phyloP scores from a whole-genome alignment of 2,329 filamentous ascomycete species.

The Cryphonectria nitschkei region DNA sequence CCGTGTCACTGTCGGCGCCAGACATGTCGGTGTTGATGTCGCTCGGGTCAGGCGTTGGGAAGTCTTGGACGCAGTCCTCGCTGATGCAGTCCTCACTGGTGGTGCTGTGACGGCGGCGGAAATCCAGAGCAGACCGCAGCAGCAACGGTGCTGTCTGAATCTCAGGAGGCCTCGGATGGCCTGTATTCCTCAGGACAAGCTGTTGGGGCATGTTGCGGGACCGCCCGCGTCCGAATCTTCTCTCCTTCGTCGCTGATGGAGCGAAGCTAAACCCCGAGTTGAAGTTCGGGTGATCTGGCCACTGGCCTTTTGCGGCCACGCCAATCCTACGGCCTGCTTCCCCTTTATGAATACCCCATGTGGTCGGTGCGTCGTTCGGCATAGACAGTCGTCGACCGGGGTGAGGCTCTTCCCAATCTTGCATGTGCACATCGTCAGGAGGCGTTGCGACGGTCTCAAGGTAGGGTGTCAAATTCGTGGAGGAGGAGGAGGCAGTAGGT shows the following conservation, averaged over 20 bases:
- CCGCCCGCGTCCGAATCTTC: constrained; percentile 25
- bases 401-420: constrained; percentile 51
- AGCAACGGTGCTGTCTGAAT: constrained; percentile 26
- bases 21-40: constrained; percentile 22
- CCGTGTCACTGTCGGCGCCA: constrained; percentile 27
- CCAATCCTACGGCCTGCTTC: constrained; percentile 43
- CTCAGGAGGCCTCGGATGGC: constrained; percentile 19
- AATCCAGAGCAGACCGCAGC: constrained; percentile 13
- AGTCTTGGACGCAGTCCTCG: constrained; percentile 1
- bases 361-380: constrained; percentile 34
- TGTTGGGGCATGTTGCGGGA: constrained; percentile 25
- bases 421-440: constrained; percentile 32
- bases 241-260: constrained; percentile 23
- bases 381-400: constrained; percentile 47
- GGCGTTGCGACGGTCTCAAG: constrained; percentile 31
- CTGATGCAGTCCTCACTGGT: constrained; percentile 5
- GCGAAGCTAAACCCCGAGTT: constrained; percentile 28
- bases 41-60: constrained; percentile 15
- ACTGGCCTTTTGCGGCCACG: constrained; percentile 54
- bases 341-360: constrained; percentile 31
- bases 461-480: constrained; percentile 34
- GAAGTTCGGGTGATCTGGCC: constrained; percentile 18
- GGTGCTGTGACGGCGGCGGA: constrained; percentile 11
- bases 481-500: constrained; percentile 39
- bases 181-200: constrained; percentile 18